Evolutionary conservation across 805 yeast species (phyloP), one percentile per base, ranked within the genome.

Genomic region (Wickerhamiella lipophila): DNA sequence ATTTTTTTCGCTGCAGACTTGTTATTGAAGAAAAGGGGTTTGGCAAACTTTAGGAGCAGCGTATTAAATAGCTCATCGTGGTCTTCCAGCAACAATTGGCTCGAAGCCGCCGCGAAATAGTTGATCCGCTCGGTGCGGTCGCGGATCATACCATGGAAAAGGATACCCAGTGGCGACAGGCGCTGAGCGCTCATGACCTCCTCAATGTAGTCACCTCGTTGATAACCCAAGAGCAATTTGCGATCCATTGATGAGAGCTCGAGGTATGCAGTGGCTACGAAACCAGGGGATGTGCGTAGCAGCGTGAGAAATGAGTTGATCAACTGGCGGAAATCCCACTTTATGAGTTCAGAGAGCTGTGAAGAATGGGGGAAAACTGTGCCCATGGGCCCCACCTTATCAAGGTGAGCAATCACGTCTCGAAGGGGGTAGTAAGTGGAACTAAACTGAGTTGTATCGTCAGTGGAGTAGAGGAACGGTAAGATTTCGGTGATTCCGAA

Each of bases 211-310:
- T 58, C 61, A 12, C 23, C 46, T 9, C 50, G 38, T n/a, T 29
- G 46, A 22, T 32, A 35, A 6, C 53, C 49, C 40, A 61, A 59
- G 13, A 43, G 21, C 7, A 36, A 15, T 12, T 45, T 45, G 18
- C 42, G 34, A 11, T 45, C 48, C 26, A 18, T 25, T 21, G 19
- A 9, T 6, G 30, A 40, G 52, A 64, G 42, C n/a, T 56, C 55
- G 2, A 54, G 41, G 12, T 61, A 47, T 2, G 62, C 57, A 6
- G 61, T 52, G 15, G 64, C 61, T 9, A 64, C 50, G 40, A 64
- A 64, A n/a, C 61, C 59, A 0, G 67, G 66, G 2, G 66, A 60
- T 1, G 65, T 56, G 30, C 64, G 57, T 26, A 64, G 51, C 34
- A 62, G 50, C 7, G 65, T 60, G 50, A 64, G 48, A 43, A 64